A percentile compares a stretch with the other conserved stretches of the same genome.
Conservation (phyloP, 2,329 filamentous ascomycete genomes). For the Colletotrichum zoysiae region DNA sequence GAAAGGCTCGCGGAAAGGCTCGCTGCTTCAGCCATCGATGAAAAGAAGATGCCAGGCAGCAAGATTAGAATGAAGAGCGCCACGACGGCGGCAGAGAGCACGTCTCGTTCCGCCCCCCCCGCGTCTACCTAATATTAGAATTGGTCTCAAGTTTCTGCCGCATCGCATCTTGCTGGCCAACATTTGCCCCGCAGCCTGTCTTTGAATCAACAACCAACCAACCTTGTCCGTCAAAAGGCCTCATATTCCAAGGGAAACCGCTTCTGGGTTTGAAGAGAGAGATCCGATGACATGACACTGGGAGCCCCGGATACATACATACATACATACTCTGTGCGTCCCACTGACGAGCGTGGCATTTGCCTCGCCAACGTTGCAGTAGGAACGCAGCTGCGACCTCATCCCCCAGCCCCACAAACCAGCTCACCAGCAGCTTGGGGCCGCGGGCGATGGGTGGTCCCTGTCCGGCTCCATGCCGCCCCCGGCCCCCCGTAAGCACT, state of each 20-base stretch:
- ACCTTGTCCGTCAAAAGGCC: background rate
- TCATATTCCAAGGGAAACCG: background rate
- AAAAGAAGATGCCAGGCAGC: background rate
- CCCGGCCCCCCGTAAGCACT: constrained; percentile 25
- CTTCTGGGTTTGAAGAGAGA: background rate
- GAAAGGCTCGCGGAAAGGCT: constrained; percentile 27
- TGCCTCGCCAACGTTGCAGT: constrained; percentile 15
- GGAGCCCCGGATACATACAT: too few species aligned
- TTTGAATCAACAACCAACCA: background rate
- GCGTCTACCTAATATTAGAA: constrained; percentile 8
- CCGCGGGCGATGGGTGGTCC: constrained; percentile 2
- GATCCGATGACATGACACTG: background rate
- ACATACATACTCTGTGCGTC: background rate
- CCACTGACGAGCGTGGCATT: background rate
- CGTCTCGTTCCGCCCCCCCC: background rate
- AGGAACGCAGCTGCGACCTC: constrained; percentile 10
- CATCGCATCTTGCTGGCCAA: background rate
- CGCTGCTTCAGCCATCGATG: constrained; percentile 4
- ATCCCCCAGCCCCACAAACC: constrained; percentile 5
- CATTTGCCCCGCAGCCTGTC: background rate
- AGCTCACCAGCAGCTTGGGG: constrained; percentile 1
- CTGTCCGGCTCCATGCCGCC: background rate
- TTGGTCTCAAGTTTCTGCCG: background rate
- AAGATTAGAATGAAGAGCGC: constrained; percentile 12
- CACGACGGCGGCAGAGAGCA: constrained; percentile 3